Percentiles rank a stretch among this genome's conserved stretches.
These are phyloP conservation scores for Crepidotus sp. DNA, from an alignment of 1,284 basidiomycete species.

Conservation along the genomic window DNA sequence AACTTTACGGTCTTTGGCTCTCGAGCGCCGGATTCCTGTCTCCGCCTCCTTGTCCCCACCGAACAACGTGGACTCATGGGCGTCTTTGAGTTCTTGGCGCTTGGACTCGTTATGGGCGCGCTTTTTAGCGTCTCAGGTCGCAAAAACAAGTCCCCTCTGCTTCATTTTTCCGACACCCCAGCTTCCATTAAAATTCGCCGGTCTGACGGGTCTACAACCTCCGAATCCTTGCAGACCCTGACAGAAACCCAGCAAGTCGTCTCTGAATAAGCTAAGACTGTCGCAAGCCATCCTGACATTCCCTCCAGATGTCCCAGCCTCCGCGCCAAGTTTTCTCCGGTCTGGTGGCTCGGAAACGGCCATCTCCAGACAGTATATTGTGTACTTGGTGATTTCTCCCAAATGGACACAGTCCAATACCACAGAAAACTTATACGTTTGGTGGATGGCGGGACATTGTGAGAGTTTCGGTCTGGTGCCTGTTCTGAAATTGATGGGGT, in stretches of 20 bases:
- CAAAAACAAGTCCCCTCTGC: conserved; percentile 17
- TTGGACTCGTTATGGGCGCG: conserved; percentile 26
- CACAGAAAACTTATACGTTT: conserved; percentile 40
- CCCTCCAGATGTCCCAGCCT: conserved; percentile 6
- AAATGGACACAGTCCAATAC: conserved; percentile 63
- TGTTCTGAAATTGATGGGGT: conserved; percentile 6
- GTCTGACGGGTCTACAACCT: conserved; percentile 20
- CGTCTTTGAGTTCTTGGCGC: background rate
- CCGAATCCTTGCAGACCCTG: conserved; percentile 7
- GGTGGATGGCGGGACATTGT: conserved; percentile 41
- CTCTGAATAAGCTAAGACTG: too few relatives aligned
- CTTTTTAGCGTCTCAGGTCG: conserved; percentile 26
- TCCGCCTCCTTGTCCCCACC: too few relatives aligned
- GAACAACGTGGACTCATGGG: background rate
- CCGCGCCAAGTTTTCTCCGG: conserved; percentile 9
- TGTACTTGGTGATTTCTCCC: conserved; percentile 64
- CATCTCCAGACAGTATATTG: conserved; percentile 69
- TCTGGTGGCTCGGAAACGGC: conserved; percentile 36
- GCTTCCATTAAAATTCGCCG: conserved; percentile 29
- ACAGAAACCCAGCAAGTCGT: too few relatives aligned
- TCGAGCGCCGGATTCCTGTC: too few relatives aligned
- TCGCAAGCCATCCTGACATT: background rate
- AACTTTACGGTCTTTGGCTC: too few relatives aligned
- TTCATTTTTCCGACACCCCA: conserved; percentile 34
- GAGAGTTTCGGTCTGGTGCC: conserved; percentile 14